A percentile compares a stretch with the other conserved stretches of the same genome.
Evolutionary conservation across 2,329 filamentous ascomycete species (phyloP).

Genomic region (Rhynchosporium agropyri): DNA sequence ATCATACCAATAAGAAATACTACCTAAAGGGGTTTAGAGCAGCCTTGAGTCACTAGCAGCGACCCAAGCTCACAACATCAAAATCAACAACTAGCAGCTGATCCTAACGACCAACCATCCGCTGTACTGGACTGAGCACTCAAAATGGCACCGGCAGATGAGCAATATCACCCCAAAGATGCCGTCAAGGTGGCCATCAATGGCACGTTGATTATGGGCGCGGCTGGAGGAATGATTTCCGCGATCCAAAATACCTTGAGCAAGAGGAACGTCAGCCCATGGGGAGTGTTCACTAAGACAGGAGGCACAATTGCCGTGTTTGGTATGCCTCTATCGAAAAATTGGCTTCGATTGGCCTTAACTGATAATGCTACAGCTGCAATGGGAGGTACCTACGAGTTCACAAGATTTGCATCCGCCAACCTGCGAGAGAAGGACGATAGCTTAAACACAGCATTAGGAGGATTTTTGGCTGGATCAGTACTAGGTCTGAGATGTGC

Average conservation of each 20-base stretch:
- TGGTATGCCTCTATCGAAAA: conserved; percentile 17
- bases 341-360: background rate
- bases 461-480: conserved; percentile 66
- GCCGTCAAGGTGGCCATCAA: conserved; percentile 68
- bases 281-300: conserved; percentile 78
- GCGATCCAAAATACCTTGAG: conserved; percentile 85
- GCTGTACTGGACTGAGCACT: conserved; percentile 27
- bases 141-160: conserved; percentile 55
- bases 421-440: conserved; percentile 73
- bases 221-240: conserved; percentile 70
- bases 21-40: conserved; percentile 13
- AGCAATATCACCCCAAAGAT: conserved; percentile 72
- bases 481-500: conserved; percentile 64
- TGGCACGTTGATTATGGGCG: conserved; percentile 65
- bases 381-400: conserved; percentile 69
- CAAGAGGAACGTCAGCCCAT: conserved; percentile 78
- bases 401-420: conserved; percentile 64
- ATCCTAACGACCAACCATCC: conserved; percentile 22
- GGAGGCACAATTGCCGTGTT: conserved; percentile 69
- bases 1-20: background rate
- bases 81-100: conserved; percentile 28
- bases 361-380: conserved; percentile 52
- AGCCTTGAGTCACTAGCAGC: conserved; percentile 1
- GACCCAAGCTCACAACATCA: conserved; percentile 29
- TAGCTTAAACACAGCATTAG: conserved; percentile 63